Evolutionary conservation across 2,329 filamentous ascomycete species (phyloP).

Genomic region (Alternaria gaisen): DNA sequence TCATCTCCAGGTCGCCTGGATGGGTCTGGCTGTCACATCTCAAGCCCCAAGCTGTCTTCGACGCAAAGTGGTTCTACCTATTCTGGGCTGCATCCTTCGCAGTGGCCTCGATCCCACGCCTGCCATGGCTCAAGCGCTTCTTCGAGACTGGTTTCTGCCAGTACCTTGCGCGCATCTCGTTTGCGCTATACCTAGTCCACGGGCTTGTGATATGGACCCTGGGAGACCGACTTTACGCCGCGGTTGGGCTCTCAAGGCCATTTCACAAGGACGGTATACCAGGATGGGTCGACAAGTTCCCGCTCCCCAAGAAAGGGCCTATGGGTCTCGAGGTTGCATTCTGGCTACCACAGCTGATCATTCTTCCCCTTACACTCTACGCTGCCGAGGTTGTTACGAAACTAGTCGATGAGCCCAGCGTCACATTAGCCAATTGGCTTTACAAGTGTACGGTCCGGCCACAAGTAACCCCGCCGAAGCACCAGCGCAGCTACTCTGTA

Average conservation of each 20-base stretch:
- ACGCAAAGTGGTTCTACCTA: slow-evolving; percentile 74
- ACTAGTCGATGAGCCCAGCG: slow-evolving; percentile 61
- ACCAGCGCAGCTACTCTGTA: slow-evolving; percentile 14
- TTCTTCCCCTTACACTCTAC: slow-evolving; percentile 44
- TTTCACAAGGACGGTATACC: slow-evolving; percentile 62
- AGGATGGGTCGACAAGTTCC: slow-evolving; percentile 66
- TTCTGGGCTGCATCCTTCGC: slow-evolving; percentile 68
- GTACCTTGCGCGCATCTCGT: slow-evolving; percentile 67
- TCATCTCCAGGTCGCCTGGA: slow-evolving; percentile 64
- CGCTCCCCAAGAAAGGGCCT: slow-evolving; percentile 64
- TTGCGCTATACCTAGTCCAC: slow-evolving; percentile 67
- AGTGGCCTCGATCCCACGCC: slow-evolving; percentile 65
- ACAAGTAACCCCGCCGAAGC: slow-evolving; percentile 13
- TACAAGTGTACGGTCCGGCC: slow-evolving; percentile 58
- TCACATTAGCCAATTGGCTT: slow-evolving; percentile 61
- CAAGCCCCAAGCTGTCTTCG: slow-evolving; percentile 71
- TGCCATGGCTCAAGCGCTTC: slow-evolving; percentile 59
- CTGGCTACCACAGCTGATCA: slow-evolving; percentile 66
- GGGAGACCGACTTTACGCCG: slow-evolving; percentile 68
- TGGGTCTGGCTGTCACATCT: slow-evolving; percentile 69
- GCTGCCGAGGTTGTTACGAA: slow-evolving; percentile 47
- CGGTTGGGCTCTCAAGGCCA: slow-evolving; percentile 64
- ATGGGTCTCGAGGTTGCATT: slow-evolving; percentile 66
- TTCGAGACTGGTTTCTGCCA: slow-evolving; percentile 61
- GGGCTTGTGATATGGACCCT: slow-evolving; percentile 58